Conservation (phyloP, 257 asterid species). For the Solanum sitiens region DNA sequence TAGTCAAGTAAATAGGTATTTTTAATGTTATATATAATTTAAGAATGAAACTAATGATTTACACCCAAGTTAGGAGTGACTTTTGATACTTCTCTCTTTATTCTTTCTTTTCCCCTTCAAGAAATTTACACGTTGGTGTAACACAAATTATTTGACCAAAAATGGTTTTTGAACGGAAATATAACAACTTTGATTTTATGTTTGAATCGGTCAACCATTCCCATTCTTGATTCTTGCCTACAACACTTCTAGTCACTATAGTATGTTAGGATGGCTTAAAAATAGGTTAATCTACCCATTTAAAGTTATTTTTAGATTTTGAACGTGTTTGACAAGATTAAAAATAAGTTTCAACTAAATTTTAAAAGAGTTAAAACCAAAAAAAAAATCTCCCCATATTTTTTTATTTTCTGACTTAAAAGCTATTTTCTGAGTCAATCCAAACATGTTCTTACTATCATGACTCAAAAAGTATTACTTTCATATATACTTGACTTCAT, state of each 20-base stretch:
- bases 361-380: no score
- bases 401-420: no score
- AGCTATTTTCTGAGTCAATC: no score
- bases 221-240: not conserved
- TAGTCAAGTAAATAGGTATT: no score
- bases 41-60: no score
- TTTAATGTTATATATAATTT: no score
- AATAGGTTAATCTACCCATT: no score
- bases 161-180: not conserved
- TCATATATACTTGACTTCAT: not conserved
- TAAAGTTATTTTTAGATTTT: no score
- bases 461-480: not conserved
- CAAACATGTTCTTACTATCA: no score
- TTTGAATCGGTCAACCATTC: not conserved
- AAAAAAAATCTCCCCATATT: rapidly evolving
- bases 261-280: not conserved
- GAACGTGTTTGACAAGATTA: no score
- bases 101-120: not conserved
- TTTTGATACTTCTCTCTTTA: not conserved
- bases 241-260: not conserved
- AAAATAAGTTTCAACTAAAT: no score
- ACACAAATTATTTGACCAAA: not conserved
- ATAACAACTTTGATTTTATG: not conserved
- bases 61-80: no score
- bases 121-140: not conserved